Evolutionary conservation across 2,329 filamentous ascomycete species (phyloP).

Genomic region (Westerdykella sp.): DNA sequence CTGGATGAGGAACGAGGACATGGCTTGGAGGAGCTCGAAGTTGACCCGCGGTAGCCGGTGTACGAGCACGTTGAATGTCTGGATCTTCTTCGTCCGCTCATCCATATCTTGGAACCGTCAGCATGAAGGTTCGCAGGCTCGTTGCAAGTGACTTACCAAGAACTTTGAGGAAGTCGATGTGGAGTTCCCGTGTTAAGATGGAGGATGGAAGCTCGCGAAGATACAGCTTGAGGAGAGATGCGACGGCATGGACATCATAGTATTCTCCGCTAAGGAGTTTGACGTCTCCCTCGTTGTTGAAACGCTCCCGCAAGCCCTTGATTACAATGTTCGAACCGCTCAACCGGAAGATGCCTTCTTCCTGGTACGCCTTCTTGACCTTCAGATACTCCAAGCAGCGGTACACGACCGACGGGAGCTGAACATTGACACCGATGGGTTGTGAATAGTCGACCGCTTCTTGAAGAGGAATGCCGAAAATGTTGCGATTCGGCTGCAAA

Average conservation of each 20-base stretch:
- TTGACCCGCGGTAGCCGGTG: conserved; percentile 76
- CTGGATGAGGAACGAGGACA: conserved; percentile 82
- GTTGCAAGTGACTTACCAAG: conserved; percentile 47
- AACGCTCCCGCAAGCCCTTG: conserved; percentile 82
- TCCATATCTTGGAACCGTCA: conserved; percentile 55
- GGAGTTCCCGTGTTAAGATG: conserved; percentile 83
- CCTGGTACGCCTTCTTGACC: conserved; percentile 68
- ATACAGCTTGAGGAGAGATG: conserved; percentile 89
- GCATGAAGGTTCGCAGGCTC: neutral
- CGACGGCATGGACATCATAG: conserved; percentile 93
- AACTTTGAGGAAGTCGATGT: conserved; percentile 78
- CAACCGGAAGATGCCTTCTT: conserved; percentile 94
- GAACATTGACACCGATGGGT: conserved; percentile 65
- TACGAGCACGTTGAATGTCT: conserved; percentile 69
- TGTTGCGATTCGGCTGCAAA: conserved; percentile 47
- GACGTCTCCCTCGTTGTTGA: conserved; percentile 88
- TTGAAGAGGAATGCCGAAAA: conserved; percentile 77
- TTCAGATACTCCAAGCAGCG: conserved; percentile 91
- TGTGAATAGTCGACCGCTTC: conserved; percentile 80
- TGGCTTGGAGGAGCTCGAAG: conserved; percentile 70
- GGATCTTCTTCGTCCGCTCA: conserved; percentile 69
- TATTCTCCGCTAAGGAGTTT: conserved; percentile 81
- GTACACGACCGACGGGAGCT: conserved; percentile 87
- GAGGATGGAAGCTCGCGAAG: conserved; percentile 85
- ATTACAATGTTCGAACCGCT: conserved; percentile 97